Conservation (phyloP, 2,329 filamentous ascomycete genomes). For the Colletotrichum navitas region DNA sequence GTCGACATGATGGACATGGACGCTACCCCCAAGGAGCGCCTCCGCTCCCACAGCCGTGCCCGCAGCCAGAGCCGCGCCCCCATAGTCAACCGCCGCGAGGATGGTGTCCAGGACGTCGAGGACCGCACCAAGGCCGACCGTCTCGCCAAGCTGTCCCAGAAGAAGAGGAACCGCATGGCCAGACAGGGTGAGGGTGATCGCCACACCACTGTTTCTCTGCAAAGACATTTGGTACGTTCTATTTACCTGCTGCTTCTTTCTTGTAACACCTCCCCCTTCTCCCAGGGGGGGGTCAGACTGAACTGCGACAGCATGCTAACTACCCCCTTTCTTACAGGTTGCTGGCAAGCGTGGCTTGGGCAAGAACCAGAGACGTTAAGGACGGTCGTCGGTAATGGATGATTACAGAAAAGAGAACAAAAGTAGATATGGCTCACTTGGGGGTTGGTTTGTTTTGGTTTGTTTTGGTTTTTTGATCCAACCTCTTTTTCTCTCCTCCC, state of each 20-base stretch:
- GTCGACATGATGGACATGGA: conserved; percentile 83
- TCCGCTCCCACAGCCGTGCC: conserved; percentile 79
- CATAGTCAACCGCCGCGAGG: conserved; percentile 76
- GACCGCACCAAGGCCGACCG: conserved; percentile 84
- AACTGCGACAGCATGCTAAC: conserved; percentile 49
- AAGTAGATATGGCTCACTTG: conserved; percentile 36
- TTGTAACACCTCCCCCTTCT: background rate
- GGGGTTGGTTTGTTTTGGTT: conserved; percentile 11
- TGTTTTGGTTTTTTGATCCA: background rate
- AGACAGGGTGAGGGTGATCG: conserved; percentile 97
- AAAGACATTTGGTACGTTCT: conserved; percentile 88
- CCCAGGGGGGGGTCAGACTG: background rate
- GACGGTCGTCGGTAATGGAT: conserved; percentile 35
- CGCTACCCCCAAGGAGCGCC: conserved; percentile 65
- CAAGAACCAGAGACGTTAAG: conserved; percentile 81
- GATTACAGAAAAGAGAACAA: conserved; percentile 33
- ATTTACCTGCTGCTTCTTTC: background rate
- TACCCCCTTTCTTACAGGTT: conserved; percentile 65
- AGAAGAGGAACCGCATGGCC: conserved; percentile 99
- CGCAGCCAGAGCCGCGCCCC: conserved; percentile 59
- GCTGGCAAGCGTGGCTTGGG: conserved; percentile 94
- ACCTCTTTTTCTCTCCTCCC: background rate
- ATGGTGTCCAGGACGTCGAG: conserved; percentile 78
- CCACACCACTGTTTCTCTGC: conserved; percentile 82
- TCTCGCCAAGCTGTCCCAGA: conserved; percentile 90